Evolutionary conservation across 345 rosid genomes (phyloP), one percentile per base, ranked within the genome.

Genomic region (Gossypioides kirkii): DNA sequence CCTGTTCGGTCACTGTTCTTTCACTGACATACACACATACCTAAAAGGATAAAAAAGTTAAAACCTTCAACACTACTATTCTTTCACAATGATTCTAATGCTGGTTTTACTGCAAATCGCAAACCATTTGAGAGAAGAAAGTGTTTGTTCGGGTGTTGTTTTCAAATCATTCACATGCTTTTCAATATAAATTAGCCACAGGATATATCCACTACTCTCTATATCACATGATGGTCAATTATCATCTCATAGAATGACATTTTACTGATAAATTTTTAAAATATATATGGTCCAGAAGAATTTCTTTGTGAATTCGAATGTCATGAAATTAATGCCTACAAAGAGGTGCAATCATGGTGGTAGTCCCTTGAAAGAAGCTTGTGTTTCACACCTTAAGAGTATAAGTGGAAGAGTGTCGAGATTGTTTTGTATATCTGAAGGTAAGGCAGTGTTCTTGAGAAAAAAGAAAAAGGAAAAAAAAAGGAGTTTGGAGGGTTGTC

Each of bases 211-310:
- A 77, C 84, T 82, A 32, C 38, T 32, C 38, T 32, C 80, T 67
- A 70, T 72, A 75, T 72, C 59, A 66, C 72, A 84, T 86, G 74
- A 85, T 86, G 79, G 76, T 74, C 84, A 85, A 82, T 86, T 85
- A 83, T 84, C 78, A 72, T 76, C 80, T 85, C 83, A 81, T 76
- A 73, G 66, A 77, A 70, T 23, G 69, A 79, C 73, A 77, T 73
- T 32, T 32, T 32, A 32, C 38, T 32, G 74, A 72, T 50, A 70
- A 79, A 61, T 26, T 23, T 59, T 42, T 26, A 43, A 76, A 42
- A 50, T 25, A 50, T 25, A 50, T 8, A 68, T 75, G 18, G 61
- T 76, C 76, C 74, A 69, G 81, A 80, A 82, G 71, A 65, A 45
- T 45, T 45, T 10, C 49, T 16, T 52, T 72, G 60, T 70, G 60